These are phyloP conservation scores for Penicillium sp. DNA, from an alignment of 2,329 filamentous ascomycete species.

Conservation along the genomic window DNA sequence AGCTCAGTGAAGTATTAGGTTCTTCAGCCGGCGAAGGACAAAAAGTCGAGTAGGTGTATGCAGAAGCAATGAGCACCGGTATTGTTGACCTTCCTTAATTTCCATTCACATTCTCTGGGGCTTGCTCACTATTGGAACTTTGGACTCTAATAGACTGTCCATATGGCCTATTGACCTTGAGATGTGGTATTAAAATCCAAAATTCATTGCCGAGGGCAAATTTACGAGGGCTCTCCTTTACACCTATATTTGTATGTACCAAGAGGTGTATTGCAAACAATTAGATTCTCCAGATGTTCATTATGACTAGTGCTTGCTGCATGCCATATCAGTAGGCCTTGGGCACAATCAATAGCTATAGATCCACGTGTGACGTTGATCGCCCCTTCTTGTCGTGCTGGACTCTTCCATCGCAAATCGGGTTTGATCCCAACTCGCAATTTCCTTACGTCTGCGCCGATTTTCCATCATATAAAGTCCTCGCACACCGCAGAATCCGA, in stretches of 20 bases:
- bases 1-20: not conserved
- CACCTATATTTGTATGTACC: no score
- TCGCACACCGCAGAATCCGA: slow-evolving; percentile 3
- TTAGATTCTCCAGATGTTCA: no score
- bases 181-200: no score
- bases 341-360: not conserved
- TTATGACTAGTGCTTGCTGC: no score
- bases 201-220: no score
- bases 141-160: no score
- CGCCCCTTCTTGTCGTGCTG: slow-evolving; percentile 2
- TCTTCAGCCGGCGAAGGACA: not conserved
- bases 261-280: no score
- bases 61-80: not conserved
- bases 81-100: not conserved
- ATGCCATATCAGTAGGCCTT: not conserved
- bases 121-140: not conserved
- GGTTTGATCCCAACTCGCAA: not conserved
- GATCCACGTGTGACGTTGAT: slow-evolving; percentile 5
- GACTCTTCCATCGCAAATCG: slow-evolving; percentile 3
- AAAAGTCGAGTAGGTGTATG: not conserved
- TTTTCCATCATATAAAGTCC: slow-evolving; percentile 4
- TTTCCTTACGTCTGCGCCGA: not conserved
- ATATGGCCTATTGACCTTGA: no score
- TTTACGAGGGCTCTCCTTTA: no score
- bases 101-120: not conserved